Base-by-base conservation (phyloP, 768 basidiomycete species). In the Termitomyces sp. region DNA sequence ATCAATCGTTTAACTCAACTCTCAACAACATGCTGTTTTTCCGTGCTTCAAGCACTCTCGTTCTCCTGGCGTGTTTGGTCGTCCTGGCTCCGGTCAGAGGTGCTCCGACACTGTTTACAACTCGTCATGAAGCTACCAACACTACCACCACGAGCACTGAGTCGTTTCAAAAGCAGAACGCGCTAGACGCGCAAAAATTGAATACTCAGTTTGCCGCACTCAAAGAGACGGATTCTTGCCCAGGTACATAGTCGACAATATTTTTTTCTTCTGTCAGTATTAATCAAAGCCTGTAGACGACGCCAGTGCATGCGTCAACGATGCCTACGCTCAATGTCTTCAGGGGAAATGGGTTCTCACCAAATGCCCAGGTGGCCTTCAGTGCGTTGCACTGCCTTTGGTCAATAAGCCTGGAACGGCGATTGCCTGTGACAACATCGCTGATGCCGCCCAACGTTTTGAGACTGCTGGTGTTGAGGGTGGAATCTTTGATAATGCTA, bases 311-410 rank as follows among this genome's bases (percentile, higher is more conserved):
- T 82, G 81, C 58, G 60, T 82, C 21, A 63, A 68, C 12, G 60
- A 62, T 17, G 63, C 63, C 5, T 80, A 81, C 58, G 81, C 79
- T 0, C 75, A 78, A 62, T 83, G 82, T 57, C 62, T 72, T 10
- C 51, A 47, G 3, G 73, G 74, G 11, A 73, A 76, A 58, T 82
- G 77, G 74, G 56, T 54, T 1, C 21, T 77, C 29, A 70, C 69
- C 0, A 63, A 66, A 1, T 83, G 82, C 63, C 31, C 69, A 3
- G 51, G 53, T 23, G 69, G 64, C 6, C 68, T 73, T 14, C 65
- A 62, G n/a, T 84, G 83, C 59, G 71, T 73, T 32, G 80, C 81
- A 0, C 68, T 83, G 21, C 83, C 83, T 3, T 68, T 80, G 34
- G 73, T 82, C 52, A 77, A 77, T 63, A 71, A 73, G 40, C 57